phyloP scores from a whole-genome alignment of 192 early-diverging fungal genomes.

The Piromyces sp. region DNA sequence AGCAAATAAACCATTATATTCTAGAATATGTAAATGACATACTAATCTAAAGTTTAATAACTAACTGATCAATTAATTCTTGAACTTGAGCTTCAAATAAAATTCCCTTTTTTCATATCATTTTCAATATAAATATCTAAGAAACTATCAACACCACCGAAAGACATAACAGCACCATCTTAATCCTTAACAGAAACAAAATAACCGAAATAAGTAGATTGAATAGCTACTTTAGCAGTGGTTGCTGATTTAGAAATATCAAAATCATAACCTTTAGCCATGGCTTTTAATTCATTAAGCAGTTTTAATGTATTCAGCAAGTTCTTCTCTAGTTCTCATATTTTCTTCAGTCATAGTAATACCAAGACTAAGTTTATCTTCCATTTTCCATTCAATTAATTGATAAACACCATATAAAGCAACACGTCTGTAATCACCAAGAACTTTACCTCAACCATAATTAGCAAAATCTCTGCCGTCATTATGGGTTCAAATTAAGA shows the following conservation, averaged over 20 bases:
- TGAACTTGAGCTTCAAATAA: constrained; percentile 6
- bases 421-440: constrained; percentile 9
- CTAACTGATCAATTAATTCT: constrained; percentile 4
- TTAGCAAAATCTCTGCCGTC: no score
- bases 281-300: constrained; percentile 1
- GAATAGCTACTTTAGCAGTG: constrained; percentile 5
- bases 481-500: no score
- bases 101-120: constrained; percentile 3
- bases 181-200: constrained; percentile 6
- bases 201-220: constrained; percentile 5
- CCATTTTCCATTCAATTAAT: not conserved
- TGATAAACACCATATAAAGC: constrained; percentile 6
- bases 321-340: constrained; percentile 2
- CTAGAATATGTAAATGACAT: constrained; percentile 4
- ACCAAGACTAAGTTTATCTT: constrained; percentile 5
- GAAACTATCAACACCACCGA: constrained; percentile 10
- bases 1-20: constrained; percentile 8
- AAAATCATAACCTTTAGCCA: constrained; percentile 5
- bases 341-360: not conserved
- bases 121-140: constrained; percentile 1
- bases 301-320: constrained; percentile 6
- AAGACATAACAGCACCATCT: constrained; percentile 9
- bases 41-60: constrained; percentile 6
- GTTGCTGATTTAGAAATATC: constrained; percentile 4
- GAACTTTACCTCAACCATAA: constrained; percentile 6